Percentiles rank a stretch among this genome's conserved stretches.
phyloP scores from a whole-genome alignment of 2,329 filamentous ascomycete genomes.

The Monosporascus sp. region DNA sequence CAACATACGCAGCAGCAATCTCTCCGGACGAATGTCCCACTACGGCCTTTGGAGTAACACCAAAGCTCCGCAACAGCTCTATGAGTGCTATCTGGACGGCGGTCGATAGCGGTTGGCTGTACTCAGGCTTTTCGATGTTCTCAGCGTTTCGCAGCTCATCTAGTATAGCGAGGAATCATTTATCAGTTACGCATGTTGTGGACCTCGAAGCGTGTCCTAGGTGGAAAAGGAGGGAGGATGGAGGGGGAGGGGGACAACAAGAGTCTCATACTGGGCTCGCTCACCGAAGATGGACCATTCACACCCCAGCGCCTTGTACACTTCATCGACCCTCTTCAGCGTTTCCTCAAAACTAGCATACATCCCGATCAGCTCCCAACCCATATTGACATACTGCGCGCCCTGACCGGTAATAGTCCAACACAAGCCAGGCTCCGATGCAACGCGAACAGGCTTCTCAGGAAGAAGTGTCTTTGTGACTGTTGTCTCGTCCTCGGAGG shows the following conservation, averaged over 20 bases:
- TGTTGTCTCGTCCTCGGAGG: background rate
- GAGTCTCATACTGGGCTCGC: background rate
- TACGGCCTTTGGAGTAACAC: constrained; percentile 20
- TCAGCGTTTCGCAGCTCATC: constrained; percentile 10
- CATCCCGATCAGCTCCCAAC: constrained; percentile 17
- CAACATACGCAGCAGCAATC: constrained; percentile 31
- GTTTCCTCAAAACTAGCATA: constrained; percentile 19
- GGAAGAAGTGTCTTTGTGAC: constrained; percentile 3
- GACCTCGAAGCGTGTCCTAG: background rate
- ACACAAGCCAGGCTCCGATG: constrained; percentile 11
- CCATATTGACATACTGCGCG: constrained; percentile 23
- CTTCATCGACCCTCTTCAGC: constrained; percentile 10
- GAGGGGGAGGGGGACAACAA: too few relatives aligned
- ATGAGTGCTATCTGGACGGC: constrained; percentile 31
- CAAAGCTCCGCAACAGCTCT: constrained; percentile 25
- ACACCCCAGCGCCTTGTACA: constrained; percentile 14
- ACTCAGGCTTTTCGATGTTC: constrained; percentile 3
- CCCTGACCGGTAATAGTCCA: constrained; percentile 30
- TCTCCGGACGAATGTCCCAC: constrained; percentile 33
- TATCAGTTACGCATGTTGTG: background rate
- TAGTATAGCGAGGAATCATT: constrained; percentile 2
- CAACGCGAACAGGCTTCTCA: constrained; percentile 13
- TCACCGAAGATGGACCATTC: constrained; percentile 23
- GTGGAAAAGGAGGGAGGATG: constrained; percentile 5
- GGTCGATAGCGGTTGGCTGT: constrained; percentile 26